Evolutionary conservation across 148 eudicot genomes (phyloP), one percentile per base, ranked within the genome.

Genomic region (Fallopia convolvulus): DNA sequence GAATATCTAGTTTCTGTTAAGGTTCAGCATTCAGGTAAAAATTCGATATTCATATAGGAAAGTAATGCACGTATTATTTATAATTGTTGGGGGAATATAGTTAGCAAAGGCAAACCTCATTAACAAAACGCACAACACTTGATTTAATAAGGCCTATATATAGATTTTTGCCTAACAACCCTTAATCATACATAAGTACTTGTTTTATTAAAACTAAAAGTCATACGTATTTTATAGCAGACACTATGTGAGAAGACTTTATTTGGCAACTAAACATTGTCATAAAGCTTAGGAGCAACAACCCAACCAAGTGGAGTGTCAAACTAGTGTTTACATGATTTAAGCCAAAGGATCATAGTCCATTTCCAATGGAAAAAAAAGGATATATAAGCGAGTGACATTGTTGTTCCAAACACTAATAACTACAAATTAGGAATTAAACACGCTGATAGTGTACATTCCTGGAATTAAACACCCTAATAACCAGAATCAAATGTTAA

Each of bases 1-100:
- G 71, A 60, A 76, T 33, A 75, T 75, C 47, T 17, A 74, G 26
- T 77, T 58, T 74, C 53, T 58, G 72, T 47, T 58, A 48, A 49
- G 50, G 52, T 75, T 33, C 42, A 39, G 15, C 39, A 44, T 58
- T 71, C 53, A 44, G 13, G 32, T 70, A 10, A 14, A 60, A 53
- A 66, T 36, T 21, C 4, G 39, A 23, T 50, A 49, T 41, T 55
- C 73, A 33, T 32, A 30, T 58, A 47, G 76, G 76, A 44, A 74
- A 15, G 66, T 32, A 30, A 17, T 65, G n/a, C 71, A 50, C 68
- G 5, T 50, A 52, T 52, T 12, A 30, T 3, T 26, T 36, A 12
- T 66, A 46, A 58, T 36, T 58, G n/a, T 18, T 18, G 6, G 6
- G 56, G n/a, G 5, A 0, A 52, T 12, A 50, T 12, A 36, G 39